phyloP scores from a whole-genome alignment of 2,329 filamentous ascomycete species.

The Colletotrichum lupini region DNA sequence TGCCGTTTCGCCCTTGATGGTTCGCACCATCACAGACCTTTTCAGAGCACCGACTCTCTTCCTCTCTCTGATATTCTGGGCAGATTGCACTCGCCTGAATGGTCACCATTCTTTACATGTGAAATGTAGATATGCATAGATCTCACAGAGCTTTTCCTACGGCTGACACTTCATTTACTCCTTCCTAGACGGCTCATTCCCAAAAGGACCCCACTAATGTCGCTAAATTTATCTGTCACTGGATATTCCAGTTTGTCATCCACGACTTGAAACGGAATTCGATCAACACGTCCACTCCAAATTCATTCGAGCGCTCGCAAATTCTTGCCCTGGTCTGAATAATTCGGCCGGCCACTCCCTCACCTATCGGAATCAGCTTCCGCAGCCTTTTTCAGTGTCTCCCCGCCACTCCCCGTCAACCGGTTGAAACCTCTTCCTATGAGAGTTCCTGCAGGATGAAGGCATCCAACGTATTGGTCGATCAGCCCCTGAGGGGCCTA shows the following conservation, averaged over 20 bases:
- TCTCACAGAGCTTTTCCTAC: neutral
- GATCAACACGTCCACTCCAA: neutral
- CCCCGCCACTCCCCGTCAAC: neutral
- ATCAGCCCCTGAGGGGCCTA: neutral
- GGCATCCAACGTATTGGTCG: constrained; percentile 18
- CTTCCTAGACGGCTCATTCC: neutral
- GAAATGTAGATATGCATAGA: neutral
- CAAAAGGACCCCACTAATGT: neutral
- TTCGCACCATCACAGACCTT: constrained; percentile 16
- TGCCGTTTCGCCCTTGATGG: neutral
- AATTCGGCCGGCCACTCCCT: neutral
- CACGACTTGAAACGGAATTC: neutral
- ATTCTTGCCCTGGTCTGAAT: neutral
- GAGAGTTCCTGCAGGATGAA: constrained; percentile 19
- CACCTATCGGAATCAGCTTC: neutral
- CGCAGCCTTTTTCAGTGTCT: neutral
- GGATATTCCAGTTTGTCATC: neutral
- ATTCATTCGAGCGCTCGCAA: neutral
- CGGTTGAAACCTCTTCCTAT: constrained; percentile 23
- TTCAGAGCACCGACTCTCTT: neutral
- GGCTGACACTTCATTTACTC: neutral
- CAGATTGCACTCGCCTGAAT: neutral
- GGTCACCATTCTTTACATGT: neutral
- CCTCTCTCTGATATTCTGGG: neutral
- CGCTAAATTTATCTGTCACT: neutral